These are phyloP conservation scores for Dryadomyces quercivorus DNA, from an alignment of 2,329 filamentous ascomycete genomes.

Conservation along the genomic window DNA sequence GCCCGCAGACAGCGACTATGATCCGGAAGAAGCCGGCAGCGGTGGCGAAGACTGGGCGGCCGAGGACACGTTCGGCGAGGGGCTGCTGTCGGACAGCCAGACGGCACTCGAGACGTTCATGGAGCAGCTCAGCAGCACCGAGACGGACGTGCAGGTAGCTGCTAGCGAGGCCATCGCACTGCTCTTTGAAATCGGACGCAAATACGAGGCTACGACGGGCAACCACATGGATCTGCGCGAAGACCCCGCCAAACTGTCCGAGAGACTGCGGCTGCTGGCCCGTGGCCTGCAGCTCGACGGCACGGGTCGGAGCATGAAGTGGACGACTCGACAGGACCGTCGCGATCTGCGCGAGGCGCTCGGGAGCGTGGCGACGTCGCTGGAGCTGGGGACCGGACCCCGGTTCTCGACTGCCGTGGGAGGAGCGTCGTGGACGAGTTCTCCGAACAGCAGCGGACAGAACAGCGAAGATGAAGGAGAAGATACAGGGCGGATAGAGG, in stretches of 20 bases:
- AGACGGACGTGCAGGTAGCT: constrained; percentile 61
- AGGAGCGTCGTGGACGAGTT: no score
- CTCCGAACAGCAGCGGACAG: constrained; percentile 27
- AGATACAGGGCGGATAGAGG: constrained; percentile 6
- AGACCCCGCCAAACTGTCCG: constrained; percentile 35
- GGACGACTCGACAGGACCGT: constrained; percentile 36
- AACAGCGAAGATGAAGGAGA: constrained; percentile 21
- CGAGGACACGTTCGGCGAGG: constrained; percentile 59
- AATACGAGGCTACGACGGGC: constrained; percentile 35
- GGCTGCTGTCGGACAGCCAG: constrained; percentile 43
- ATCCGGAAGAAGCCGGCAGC: constrained; percentile 61
- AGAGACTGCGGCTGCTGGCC: constrained; percentile 34
- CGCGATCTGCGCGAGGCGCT: constrained; percentile 35
- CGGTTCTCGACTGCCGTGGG: constrained; percentile 38
- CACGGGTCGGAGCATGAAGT: constrained; percentile 23
- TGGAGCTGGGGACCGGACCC: constrained; percentile 41
- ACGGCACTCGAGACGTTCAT: constrained; percentile 68
- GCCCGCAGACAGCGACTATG: constrained; percentile 51
- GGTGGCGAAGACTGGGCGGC: constrained; percentile 16
- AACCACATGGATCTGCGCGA: constrained; percentile 37
- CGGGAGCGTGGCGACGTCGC: constrained; percentile 38
- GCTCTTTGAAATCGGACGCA: constrained; percentile 59
- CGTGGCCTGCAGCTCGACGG: constrained; percentile 18
- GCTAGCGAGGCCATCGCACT: constrained; percentile 73
- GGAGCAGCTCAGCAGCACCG: constrained; percentile 69